Evolutionary conservation across 257 asterid genomes (phyloP), one percentile per base, ranked within the genome.

Genomic region (Salvia splendens): DNA sequence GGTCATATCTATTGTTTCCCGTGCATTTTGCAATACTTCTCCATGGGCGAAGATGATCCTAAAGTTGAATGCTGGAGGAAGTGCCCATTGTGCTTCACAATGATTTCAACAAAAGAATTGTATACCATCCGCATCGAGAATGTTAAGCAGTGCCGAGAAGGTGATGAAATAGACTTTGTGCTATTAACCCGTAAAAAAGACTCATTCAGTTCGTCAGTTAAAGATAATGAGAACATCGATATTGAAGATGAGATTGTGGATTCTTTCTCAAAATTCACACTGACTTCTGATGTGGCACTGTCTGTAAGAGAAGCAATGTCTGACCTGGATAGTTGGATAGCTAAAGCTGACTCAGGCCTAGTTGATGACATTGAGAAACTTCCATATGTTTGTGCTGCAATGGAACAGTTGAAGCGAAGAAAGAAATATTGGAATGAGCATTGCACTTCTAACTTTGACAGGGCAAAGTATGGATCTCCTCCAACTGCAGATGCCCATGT

Each of bases 1-100:
- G 99, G 99, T 74, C 99, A 93, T 75, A 90, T 93, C 78, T 93
- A 86, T 82, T 93, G 99, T 65, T 93, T 93, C 73, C 99, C 30
- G 0, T 93, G 97, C 85, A 80, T 93, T 69, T 67, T 93, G 83
- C 97, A 84, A 50, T 93, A 90, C 71, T 82, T 93, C 24, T 79
- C 85, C 52, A 60, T 81, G 71, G 85, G 75, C 24, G 85, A 73
- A 69, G 86, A 81, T 50, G 92, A 85, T 70, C 76, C 68, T 50
- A 83, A 72, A 72, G 80, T 64, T 15, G 93, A 84, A 57, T 79
- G 81, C 88, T 85, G 81, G 87, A 88, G 90, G 75, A 88, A 88
- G 80, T 93, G 99, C 61, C 99, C 99, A 14, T 69, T 93, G 55
- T 93, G 99, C 82, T 90, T 86, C 79, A 79, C 87, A 54, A 84